Conservation (phyloP, 768 basidiomycete genomes). For the Leccinum broughii region DNA sequence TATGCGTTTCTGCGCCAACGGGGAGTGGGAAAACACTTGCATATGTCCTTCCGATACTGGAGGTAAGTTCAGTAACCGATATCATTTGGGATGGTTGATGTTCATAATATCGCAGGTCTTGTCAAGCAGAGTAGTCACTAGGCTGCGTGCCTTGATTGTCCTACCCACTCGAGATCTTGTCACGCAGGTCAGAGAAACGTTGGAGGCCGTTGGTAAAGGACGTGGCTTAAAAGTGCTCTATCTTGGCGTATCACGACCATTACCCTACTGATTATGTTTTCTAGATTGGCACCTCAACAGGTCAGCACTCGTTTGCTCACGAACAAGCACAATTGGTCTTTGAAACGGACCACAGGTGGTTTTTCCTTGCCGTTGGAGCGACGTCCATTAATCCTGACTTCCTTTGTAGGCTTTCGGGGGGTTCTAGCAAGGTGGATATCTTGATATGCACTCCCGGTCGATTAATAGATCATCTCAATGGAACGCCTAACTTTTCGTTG, state of each 20-base stretch:
- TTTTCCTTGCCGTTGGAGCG: background rate
- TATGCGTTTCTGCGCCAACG: conserved; percentile 95
- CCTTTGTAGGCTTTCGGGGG: conserved; percentile 64
- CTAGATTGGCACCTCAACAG: conserved; percentile 80
- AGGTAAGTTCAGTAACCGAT: conserved; percentile 46
- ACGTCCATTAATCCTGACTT: background rate
- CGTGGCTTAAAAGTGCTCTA: conserved; percentile 74
- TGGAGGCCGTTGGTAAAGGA: conserved; percentile 82
- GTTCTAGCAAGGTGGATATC: conserved; percentile 90
- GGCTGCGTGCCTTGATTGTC: conserved; percentile 84
- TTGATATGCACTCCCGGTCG: conserved; percentile 95
- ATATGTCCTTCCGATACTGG: conserved; percentile 92
- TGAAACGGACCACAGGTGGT: conserved; percentile 55
- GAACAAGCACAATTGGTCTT: conserved; percentile 83
- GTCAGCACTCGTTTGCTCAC: conserved; percentile 91
- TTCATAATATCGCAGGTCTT: conserved; percentile 51
- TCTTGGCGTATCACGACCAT: background rate
- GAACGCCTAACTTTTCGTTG: conserved; percentile 86
- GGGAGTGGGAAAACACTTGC: conserved; percentile 97
- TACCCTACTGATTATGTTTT: conserved; percentile 6
- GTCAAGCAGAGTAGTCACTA: conserved; percentile 71
- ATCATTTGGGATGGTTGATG: background rate
- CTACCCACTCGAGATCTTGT: conserved; percentile 95
- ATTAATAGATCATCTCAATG: conserved; percentile 88
- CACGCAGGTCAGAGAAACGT: conserved; percentile 86